Base-by-base conservation (phyloP, 2,329 filamentous ascomycete genomes). In the Neofusicoccum cordaticola region DNA sequence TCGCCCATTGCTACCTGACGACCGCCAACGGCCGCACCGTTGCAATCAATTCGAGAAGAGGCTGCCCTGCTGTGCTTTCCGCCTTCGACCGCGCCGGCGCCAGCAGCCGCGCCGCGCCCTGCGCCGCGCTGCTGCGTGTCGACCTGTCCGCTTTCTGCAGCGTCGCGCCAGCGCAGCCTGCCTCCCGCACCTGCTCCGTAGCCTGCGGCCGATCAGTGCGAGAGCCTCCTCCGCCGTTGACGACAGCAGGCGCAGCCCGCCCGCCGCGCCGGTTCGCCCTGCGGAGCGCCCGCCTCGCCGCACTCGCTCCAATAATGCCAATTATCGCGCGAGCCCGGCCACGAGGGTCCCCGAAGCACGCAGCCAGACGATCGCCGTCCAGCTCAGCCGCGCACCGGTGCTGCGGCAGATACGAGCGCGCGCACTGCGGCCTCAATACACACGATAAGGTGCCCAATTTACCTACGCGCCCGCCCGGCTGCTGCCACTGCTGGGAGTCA, bases 1-100 rank as follows among this genome's bases (percentile, higher is more conserved):
- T 57, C 39, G 39, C 34, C 19, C 19, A 22, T 58, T 58, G 53
- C 53, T 31, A 58, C 53, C 53, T 58, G 53, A 58, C 53, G 41
- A 9, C 12, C 41, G 27, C 44, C 41, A 60, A 47, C 56, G 41
- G 42, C 56, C 41, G 41, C 41, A 47, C 56, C 56, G 56, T 60
- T 60, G 56, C 56, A 60, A 60, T 60, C 56, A 47, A 45, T 35
- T 22, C 41, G 27, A 44, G 41, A 13, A n/a, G 27, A 31, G 27
- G 4, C 27, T 31, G 27, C 27, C 2, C 27, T 31, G 27, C 34
- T 15, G 13, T n/a, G 13, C 37, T 9, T 37, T 35, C 31, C 52
- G 52, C 35, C 17, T 22, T 27, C 39, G 39, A 58, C 44, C 22
- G 22, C 51, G 51, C 51, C 22, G 19, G 7, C 27, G 17, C 51